Evolutionary conservation across 352 stramenopile genomes (phyloP).

Genomic region (Thraustochytrium striatum): DNA sequence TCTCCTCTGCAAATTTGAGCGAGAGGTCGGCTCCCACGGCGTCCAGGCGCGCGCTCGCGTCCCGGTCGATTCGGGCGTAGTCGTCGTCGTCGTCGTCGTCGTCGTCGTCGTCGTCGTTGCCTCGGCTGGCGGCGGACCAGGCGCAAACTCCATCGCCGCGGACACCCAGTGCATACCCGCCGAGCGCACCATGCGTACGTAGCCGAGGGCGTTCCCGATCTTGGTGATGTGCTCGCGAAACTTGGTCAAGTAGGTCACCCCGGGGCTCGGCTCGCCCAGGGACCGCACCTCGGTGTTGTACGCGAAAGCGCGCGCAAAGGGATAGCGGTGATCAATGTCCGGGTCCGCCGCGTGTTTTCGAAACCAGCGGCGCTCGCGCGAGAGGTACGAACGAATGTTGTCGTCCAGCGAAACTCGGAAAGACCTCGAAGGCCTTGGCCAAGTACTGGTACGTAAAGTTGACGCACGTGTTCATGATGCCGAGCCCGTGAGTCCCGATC

Average conservation of each 20-base stretch:
- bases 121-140: slow-evolving; percentile 7
- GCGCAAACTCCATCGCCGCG: slow-evolving; percentile 84
- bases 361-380: slow-evolving; percentile 86
- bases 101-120: neutral
- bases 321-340: slow-evolving; percentile 85
- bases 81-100: neutral
- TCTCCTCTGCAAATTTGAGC: slow-evolving; percentile 62
- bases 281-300: slow-evolving; percentile 76
- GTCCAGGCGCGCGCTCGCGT: neutral
- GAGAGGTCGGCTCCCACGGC: slow-evolving; percentile 55
- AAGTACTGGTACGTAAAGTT: slow-evolving; percentile 93
- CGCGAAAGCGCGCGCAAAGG: slow-evolving; percentile 77
- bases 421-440: slow-evolving; percentile 62
- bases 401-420: slow-evolving; percentile 82
- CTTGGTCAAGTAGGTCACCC: slow-evolving; percentile 79
- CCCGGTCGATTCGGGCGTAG: slow-evolving; percentile 53
- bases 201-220: slow-evolving; percentile 85
- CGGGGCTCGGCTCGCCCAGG: slow-evolving; percentile 52
- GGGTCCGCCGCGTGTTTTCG: slow-evolving; percentile 80
- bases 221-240: slow-evolving; percentile 83
- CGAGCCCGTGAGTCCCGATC: slow-evolving; percentile 88
- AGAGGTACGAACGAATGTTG: slow-evolving; percentile 85
- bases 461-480: slow-evolving; percentile 89
- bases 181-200: slow-evolving; percentile 85
- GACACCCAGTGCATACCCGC: slow-evolving; percentile 83